Evolutionary conservation across 2,329 filamentous ascomycete species (phyloP).

Genomic region (Septoria linicola): DNA sequence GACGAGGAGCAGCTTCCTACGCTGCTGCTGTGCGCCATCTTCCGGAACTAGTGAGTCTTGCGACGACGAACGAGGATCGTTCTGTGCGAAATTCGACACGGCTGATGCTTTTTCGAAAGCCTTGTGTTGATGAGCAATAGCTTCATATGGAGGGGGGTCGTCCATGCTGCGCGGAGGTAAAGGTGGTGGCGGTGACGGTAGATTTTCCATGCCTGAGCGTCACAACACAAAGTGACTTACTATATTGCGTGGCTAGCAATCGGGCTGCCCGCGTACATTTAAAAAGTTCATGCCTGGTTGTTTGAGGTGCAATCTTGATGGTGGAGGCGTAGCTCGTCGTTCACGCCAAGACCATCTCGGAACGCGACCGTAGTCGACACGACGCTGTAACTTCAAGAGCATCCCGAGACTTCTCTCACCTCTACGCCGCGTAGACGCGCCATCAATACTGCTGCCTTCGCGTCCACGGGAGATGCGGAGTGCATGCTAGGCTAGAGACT

Average conservation of each 20-base stretch:
- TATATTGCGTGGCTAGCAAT: no score
- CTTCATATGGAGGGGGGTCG: conserved; percentile 22
- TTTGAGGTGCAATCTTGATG: no score
- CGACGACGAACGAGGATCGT: conserved; percentile 48
- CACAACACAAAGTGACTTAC: not conserved
- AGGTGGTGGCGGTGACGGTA: conserved; percentile 1
- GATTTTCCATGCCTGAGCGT: not conserved
- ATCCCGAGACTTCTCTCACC: no score
- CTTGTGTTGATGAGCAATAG: conserved; percentile 21
- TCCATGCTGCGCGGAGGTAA: conserved; percentile 16
- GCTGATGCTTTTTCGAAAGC: conserved; percentile 23
- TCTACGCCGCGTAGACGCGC: not conserved
- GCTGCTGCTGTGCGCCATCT: conserved; percentile 35
- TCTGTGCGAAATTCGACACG: conserved; percentile 13
- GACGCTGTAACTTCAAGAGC: no score
- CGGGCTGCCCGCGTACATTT: no score
- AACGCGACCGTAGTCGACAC: no score
- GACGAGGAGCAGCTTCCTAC: conserved; percentile 66
- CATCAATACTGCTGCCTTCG: not conserved
- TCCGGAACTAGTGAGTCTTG: conserved; percentile 47
- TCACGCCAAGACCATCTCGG: no score
- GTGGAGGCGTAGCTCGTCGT: no score
- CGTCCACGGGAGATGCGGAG: not conserved
- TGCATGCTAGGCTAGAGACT: not conserved
- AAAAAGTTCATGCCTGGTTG: no score